Base-by-base conservation (phyloP, 148 eudicot genomes). In the Heliamphora exappendiculata region DNA sequence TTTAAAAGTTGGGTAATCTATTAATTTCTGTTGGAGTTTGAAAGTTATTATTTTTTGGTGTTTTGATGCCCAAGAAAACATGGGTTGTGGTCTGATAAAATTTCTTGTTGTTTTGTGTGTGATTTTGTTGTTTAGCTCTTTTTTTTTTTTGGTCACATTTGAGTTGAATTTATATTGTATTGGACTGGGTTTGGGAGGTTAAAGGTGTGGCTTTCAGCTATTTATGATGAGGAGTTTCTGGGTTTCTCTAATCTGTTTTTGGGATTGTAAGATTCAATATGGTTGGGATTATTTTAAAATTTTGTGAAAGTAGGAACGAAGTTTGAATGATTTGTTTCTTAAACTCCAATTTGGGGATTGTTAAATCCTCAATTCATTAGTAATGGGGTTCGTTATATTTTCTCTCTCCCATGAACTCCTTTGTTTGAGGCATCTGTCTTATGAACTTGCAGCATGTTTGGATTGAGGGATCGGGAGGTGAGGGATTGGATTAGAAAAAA, bases 211-310 rank as follows among this genome's bases (percentile, higher is more conserved):
- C 13, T 73, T 24, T 54, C 22, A 22, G 50, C 26, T 28, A 14
- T 57, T 39, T 9, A 16, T 58, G 68, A 74, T 28, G 37, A 26
- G 10, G 14, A 19, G 2, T 31, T 17, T 26, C 3, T 44, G 68
- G 76, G 59, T 22, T 71, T 74, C 13, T 44, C 10, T 74, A n/a
- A 72, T 14, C 57, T 73, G 37, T 34, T 17, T 41, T 36, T 45
- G 22, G 26, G 26, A 10, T 12, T 41, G 26, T 16, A 28, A n/a
- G 76, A 31, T 74, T 59, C 8, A 26, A 59, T 42, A 12, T 17
- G 2, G 37, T 26, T 37, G 67, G 53, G 47, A 58, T 67, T 39
- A 17, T 64, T 17, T 12, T 4, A 2, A 5, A 20, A n/a, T 28
- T 1, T 26, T 13, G 55, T 70, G 12, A 7, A 49, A 28, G 11